Conservation (phyloP, 2,329 filamentous ascomycete genomes). For the Helicocarpus griseus region DNA sequence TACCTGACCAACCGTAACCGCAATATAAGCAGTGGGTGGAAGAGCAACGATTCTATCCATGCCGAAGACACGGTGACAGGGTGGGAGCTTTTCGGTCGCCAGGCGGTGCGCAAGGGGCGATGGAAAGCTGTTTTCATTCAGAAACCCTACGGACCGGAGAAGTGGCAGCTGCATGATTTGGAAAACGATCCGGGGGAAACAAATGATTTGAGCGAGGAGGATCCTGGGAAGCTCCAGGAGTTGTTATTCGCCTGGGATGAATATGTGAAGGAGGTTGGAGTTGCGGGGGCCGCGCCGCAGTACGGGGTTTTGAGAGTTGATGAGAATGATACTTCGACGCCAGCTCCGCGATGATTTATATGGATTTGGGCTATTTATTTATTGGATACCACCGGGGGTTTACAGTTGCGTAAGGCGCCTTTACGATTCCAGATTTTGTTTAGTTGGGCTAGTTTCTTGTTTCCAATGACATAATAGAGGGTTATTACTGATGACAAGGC, state of each 20-base stretch:
- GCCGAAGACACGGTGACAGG: conserved; percentile 44
- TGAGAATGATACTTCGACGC: neutral
- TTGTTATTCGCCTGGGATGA: conserved; percentile 48
- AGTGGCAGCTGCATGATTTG: conserved; percentile 51
- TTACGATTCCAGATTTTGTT: no score
- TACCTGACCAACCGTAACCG: conserved; percentile 29
- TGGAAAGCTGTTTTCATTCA: conserved; percentile 52
- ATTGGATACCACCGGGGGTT: no score
- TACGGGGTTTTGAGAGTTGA: conserved; percentile 6
- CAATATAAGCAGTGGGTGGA: conserved; percentile 12
- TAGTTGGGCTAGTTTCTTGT: no score
- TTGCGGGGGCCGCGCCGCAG: conserved; percentile 19
- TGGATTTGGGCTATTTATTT: no score
- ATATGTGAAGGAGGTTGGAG: conserved; percentile 50
- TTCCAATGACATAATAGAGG: conserved; percentile 3
- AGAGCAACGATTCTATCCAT: conserved; percentile 29
- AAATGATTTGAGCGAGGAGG: conserved; percentile 32
- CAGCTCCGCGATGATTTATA: neutral
- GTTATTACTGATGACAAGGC: neutral
- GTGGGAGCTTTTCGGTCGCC: conserved; percentile 48
- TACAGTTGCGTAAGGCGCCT: no score
- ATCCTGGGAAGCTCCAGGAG: conserved; percentile 37
- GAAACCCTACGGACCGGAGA: conserved; percentile 45
- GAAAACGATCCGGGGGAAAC: conserved; percentile 43
- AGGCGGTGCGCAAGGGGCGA: conserved; percentile 46